Evolutionary conservation across 805 yeast species (phyloP), one percentile per base, ranked within the genome.

Genomic region (Kodamaea lidongshanica): DNA sequence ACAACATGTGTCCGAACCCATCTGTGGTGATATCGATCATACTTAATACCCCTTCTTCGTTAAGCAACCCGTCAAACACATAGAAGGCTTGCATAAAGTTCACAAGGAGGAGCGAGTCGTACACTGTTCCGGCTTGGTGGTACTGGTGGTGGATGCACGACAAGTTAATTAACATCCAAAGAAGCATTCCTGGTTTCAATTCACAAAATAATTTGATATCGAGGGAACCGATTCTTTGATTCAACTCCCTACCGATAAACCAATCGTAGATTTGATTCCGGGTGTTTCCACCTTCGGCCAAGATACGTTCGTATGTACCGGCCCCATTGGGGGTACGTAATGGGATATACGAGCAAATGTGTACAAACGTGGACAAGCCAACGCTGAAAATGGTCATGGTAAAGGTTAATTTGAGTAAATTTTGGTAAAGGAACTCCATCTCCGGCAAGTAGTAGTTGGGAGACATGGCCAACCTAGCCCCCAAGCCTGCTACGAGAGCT

Each of bases 21-120:
- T 92, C 98, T 7, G 95, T 84, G 5, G 94, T 82, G 28, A 88
- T 77, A 55, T 92, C 98, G 72, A 92, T 89, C 96, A 92, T 92
- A 5, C 92, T 77, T 36, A 92, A 63, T 8, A 79, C 72, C 5
- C 96, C 96, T 48, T 77, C 84, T 54, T 92, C 97, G 54, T 87
- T 86, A 42, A 85, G 61, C 1, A 89, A 94, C 28, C 96, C 96
- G 52, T 92, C 98, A 48, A 88, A 64, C 11, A 88, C 79, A 51
- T 92, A 92, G 47, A 79, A 78, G 1, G 79, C 72, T 56, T 92
- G 95, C 39, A 89, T 59, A 2, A 69, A 18, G 32, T 74, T 75
- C 12, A 87, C 78, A 19, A 89, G 56, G 4, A 80, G 31, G 61
- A 92, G 58, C 1, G 96, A 81, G 52, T 82, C 87, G 16, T 77